Percentiles rank a stretch among this genome's conserved stretches.
Conservation (phyloP, 345 rosid species). For the Chamaenerion angustifolium region DNA sequence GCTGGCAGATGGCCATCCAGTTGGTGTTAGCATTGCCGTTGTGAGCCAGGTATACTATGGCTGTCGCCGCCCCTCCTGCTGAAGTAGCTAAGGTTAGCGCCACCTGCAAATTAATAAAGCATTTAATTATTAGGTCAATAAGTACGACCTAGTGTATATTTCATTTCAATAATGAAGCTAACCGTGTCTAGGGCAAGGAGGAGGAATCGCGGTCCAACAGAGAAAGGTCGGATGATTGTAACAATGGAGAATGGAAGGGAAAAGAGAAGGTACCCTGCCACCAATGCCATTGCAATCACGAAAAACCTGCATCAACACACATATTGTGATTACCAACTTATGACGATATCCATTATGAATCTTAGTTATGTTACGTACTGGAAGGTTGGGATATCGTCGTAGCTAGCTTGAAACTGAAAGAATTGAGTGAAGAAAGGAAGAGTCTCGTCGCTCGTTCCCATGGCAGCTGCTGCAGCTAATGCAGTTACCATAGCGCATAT, state of each 20-base stretch:
- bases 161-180: constrained; percentile 1
- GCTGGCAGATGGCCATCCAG: constrained; percentile 71
- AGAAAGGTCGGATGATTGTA: constrained; percentile 54
- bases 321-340: too few relatives aligned
- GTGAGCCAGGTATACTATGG: constrained; percentile 75
- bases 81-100: constrained; percentile 41
- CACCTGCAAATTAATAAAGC: constrained; percentile 20
- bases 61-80: constrained; percentile 55
- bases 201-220: constrained; percentile 40
- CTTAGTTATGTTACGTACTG: constrained; percentile 22
- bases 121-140: too few relatives aligned
- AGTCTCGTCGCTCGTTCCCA: constrained; percentile 58
- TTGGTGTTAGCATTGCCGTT: constrained; percentile 66
- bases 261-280: constrained; percentile 53
- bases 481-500: constrained; percentile 36
- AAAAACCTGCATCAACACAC: constrained; percentile 44
- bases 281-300: constrained; percentile 49
- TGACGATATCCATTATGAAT: background rate
- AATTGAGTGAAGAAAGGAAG: constrained; percentile 92
- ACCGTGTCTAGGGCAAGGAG: constrained; percentile 61
- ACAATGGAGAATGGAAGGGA: constrained; percentile 78
- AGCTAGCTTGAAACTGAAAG: constrained; percentile 73
- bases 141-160: too few relatives aligned
- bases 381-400: constrained; percentile 67
- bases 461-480: constrained; percentile 42